Evolutionary conservation across 345 rosid species (phyloP), one percentile per base, ranked within the genome.

Genomic region (Gossypium rotundifolium): DNA sequence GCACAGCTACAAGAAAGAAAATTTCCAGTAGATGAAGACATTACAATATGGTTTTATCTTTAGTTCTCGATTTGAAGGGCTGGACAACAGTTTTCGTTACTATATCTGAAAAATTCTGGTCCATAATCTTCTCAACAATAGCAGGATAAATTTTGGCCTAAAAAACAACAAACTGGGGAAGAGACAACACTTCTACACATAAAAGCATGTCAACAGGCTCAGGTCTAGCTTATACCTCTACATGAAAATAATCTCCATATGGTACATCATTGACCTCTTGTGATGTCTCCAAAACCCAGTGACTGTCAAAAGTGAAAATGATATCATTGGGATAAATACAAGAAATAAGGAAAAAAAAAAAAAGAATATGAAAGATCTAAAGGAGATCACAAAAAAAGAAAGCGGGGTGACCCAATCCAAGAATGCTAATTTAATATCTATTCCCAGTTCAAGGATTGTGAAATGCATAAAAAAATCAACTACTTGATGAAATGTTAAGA

Each of bases 181-280:
- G 4, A 3, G 11, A 23, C n/a, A 44, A 54, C 44, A 25, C 13
- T 65, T 42, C 57, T 8, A 61, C 52, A 44, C 65, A 3, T 72
- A 58, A 11, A 64, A 52, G 44, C 4, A 49, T 63, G 62, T 61
- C 49, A 49, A 49, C 58, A 11, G 16, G 48, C 52, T 57, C 38
- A 58, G 65, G 40, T 61, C 57, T 65, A 79, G 67, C 54, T n/a
- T 71, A 33, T 93, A 95, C 99, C 99, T 95, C 88, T 53, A 95
- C 97, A 0, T 78, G 81, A 79, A 95, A 95, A 80, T 89, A 86
- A 88, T 95, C 99, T 79, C 89, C 99, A 79, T 85, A 91, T 55
- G 93, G 97, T 40, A 93, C 96, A 33, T 95, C 97, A 58, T 27
- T 88, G 81, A 95, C 81, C 81, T 87, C 94, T 83, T 95, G 96